Conservation (phyloP, 108 stramenopile species). For the Pseudonitzschia pungens region DNA sequence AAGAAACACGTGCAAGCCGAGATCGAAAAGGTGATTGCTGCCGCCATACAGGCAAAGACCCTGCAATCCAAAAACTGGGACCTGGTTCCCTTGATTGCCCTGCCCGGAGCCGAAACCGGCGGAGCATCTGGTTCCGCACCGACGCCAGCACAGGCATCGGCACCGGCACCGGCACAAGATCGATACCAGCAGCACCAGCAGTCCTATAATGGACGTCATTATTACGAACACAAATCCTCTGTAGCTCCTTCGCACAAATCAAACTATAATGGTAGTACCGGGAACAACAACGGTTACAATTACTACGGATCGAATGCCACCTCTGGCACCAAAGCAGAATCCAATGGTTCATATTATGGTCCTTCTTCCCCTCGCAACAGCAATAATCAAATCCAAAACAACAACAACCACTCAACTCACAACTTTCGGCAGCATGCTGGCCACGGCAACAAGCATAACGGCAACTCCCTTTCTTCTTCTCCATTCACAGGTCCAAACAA, state of each 20-base stretch:
- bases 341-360: background rate
- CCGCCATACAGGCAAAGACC: slow-evolving; percentile 33
- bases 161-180: background rate
- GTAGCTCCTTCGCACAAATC: background rate
- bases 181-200: slow-evolving; percentile 3
- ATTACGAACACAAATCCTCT: slow-evolving; percentile 4
- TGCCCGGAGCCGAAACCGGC: background rate
- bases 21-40: slow-evolving; percentile 34
- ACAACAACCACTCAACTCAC: background rate
- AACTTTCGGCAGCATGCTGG: background rate
- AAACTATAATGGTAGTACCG: slow-evolving; percentile 9
- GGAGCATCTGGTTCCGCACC: background rate
- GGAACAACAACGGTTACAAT: background rate
- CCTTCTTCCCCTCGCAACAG: background rate
- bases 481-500: slow-evolving; percentile 7
- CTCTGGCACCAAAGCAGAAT: background rate
- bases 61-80: slow-evolving; percentile 46
- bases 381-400: background rate
- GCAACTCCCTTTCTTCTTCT: slow-evolving; percentile 10
- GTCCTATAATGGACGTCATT: background rate
- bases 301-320: slow-evolving; percentile 25
- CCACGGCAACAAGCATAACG: slow-evolving; percentile 9
- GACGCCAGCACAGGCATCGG: background rate
- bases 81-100: slow-evolving; percentile 29
- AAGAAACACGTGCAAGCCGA: slow-evolving; percentile 25